A percentile compares a stretch with the other conserved stretches of the same genome.
Evolutionary conservation across 352 stramenopile genomes (phyloP).

Genomic region (Phytophthora ohioensis): DNA sequence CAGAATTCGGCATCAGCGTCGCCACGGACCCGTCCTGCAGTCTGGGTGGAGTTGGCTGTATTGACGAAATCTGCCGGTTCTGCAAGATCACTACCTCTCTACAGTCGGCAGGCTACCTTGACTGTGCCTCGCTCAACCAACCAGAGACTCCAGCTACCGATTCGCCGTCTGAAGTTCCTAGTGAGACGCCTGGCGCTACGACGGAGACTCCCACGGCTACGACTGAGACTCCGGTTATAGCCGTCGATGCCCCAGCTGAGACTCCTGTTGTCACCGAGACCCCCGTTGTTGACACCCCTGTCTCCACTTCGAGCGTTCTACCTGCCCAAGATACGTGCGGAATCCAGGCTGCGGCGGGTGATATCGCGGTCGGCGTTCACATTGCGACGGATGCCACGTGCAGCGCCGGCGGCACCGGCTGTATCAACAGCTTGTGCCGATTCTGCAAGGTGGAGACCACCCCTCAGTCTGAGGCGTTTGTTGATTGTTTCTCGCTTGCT

Average conservation of each 20-base stretch:
- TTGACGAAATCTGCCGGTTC: constrained; percentile 52
- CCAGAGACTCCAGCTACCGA: constrained; percentile 6
- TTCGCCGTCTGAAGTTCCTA: background rate
- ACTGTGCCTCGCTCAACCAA: constrained; percentile 22
- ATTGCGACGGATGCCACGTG: constrained; percentile 42
- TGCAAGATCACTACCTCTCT: constrained; percentile 41
- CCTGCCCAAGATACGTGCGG: constrained; percentile 14
- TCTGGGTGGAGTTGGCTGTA: constrained; percentile 45
- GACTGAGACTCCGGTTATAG: background rate
- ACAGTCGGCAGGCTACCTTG: constrained; percentile 30
- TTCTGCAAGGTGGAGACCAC: constrained; percentile 49
- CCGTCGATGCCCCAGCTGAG: background rate
- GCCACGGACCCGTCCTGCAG: constrained; percentile 41
- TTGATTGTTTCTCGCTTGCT: constrained; percentile 21
- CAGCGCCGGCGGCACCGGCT: constrained; percentile 41
- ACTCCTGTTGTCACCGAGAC: constrained; percentile 11
- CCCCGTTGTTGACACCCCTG: background rate
- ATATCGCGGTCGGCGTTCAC: constrained; percentile 39
- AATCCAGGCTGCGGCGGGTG: constrained; percentile 23
- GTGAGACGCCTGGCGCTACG: constrained; percentile 1
- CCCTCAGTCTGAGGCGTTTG: constrained; percentile 29
- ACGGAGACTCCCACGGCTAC: constrained; percentile 1
- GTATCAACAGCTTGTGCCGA: constrained; percentile 50
- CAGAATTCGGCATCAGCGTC: constrained; percentile 42
- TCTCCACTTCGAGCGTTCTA: background rate